These are phyloP conservation scores for Trametes sanguinea DNA, from an alignment of 768 basidiomycete species.

Conservation along the genomic window DNA sequence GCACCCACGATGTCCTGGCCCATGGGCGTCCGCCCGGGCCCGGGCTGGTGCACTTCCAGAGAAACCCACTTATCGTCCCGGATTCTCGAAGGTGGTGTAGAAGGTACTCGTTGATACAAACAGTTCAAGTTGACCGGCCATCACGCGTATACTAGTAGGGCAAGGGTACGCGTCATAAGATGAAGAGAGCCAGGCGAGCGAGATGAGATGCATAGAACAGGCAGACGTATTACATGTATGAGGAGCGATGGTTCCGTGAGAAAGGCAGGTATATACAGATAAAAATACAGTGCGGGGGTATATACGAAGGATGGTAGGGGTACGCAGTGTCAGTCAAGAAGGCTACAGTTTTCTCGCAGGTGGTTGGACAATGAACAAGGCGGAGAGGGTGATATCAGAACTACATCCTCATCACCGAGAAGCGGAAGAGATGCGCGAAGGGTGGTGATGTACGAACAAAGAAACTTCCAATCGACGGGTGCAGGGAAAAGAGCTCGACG, in stretches of 20 bases:
- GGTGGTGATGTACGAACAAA: not conserved
- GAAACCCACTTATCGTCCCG: not conserved
- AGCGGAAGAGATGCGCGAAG: not conserved
- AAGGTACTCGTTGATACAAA: not conserved
- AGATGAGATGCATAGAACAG: too few species aligned
- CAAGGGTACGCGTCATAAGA: too few species aligned
- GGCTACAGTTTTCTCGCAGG: not conserved
- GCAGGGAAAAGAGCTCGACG: not conserved
- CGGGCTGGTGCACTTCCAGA: not conserved
- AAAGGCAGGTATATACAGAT: not conserved
- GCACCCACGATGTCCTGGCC: not conserved
- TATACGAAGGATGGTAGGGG: not conserved
- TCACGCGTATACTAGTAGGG: too few species aligned
- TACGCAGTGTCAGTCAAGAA: not conserved
- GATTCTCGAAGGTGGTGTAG: not conserved
- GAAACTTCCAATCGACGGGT: too few species aligned
- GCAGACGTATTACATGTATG: too few species aligned
- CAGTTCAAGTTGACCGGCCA: not conserved
- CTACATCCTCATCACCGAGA: too few species aligned
- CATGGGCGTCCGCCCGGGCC: not conserved
- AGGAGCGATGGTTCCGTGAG: too few species aligned
- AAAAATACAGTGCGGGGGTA: slow-evolving; percentile 3
- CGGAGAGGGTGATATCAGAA: too few species aligned
- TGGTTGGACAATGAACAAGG: too few species aligned
- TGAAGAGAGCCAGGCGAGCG: too few species aligned